Evolutionary conservation across 805 yeast genomes (phyloP).

Genomic region (Hanseniaspora singularis): DNA sequence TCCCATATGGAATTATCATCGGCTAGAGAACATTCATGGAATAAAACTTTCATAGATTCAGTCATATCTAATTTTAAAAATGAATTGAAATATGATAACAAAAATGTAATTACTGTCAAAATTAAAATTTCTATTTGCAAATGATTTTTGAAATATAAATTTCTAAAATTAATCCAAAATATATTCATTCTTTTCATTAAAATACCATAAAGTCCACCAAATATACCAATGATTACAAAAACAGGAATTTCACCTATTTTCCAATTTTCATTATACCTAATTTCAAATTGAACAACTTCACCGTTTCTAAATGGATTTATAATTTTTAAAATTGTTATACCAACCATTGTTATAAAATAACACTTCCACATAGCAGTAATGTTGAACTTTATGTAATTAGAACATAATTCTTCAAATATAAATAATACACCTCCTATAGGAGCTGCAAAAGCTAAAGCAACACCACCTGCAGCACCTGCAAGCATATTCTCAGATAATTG

Average conservation of each 20-base stretch:
- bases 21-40: slow-evolving; percentile 58
- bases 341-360: slow-evolving; percentile 80
- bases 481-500: slow-evolving; percentile 39
- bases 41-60: slow-evolving; percentile 79
- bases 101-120: slow-evolving; percentile 57
- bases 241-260: slow-evolving; percentile 72
- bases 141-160: slow-evolving; percentile 42
- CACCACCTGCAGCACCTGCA: slow-evolving; percentile 95
- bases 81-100: slow-evolving; percentile 70
- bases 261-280: slow-evolving; percentile 81
- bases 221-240: slow-evolving; percentile 65
- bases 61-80: slow-evolving; percentile 86
- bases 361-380: slow-evolving; percentile 79
- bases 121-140: slow-evolving; percentile 62
- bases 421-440: slow-evolving; percentile 96
- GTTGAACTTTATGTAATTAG: slow-evolving; percentile 39
- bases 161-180: slow-evolving; percentile 64
- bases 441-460: slow-evolving; percentile 93
- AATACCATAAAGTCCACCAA: slow-evolving; percentile 87
- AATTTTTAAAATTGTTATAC: slow-evolving; percentile 66
- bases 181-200: slow-evolving; percentile 64
- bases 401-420: slow-evolving; percentile 72
- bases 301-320: slow-evolving; percentile 92
- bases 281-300: slow-evolving; percentile 84
- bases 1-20: slow-evolving; percentile 30